These are phyloP conservation scores for Metroxylon sagu DNA, from an alignment of 176 grass and related monocot species.

Conservation along the genomic window DNA sequence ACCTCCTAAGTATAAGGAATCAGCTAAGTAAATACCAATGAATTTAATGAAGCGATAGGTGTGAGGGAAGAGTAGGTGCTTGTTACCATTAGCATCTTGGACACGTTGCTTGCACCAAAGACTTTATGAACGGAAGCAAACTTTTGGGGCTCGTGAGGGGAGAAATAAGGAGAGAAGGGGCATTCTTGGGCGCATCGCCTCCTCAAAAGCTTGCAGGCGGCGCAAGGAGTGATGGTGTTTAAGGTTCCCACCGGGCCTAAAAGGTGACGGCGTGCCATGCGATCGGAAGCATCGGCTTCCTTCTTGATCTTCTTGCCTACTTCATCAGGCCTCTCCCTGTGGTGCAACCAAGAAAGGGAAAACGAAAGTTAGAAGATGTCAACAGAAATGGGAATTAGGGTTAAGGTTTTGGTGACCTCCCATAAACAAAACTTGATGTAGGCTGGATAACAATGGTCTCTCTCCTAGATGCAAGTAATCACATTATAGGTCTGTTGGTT, in stretches of 20 bases:
- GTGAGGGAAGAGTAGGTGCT: too few relatives aligned
- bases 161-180: conserved; percentile 92
- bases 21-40: too few relatives aligned
- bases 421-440: too few relatives aligned
- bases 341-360: conserved; percentile 6
- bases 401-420: neutral
- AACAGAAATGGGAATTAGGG: too few relatives aligned
- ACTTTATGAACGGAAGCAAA: conserved; percentile 82
- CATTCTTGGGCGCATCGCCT: conserved; percentile 90
- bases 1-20: conserved; percentile 45
- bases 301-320: conserved; percentile 72
- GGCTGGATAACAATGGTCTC: too few relatives aligned
- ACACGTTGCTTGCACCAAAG: conserved; percentile 96
- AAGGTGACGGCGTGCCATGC: neutral
- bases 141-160: conserved; percentile 87
- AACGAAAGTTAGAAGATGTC: too few relatives aligned
- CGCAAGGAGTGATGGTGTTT: conserved; percentile 75
- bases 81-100: conserved; percentile 75
- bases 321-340: conserved; percentile 69
- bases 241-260: conserved; percentile 15
- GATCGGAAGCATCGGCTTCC: conserved; percentile 27
- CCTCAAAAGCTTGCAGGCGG: conserved; percentile 77
- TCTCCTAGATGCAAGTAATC: too few relatives aligned
- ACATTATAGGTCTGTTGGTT: too few relatives aligned
- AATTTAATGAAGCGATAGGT: too few relatives aligned